These are phyloP conservation scores for Trametes pubescens DNA, from an alignment of 1,284 basidiomycete genomes.

Conservation along the genomic window DNA sequence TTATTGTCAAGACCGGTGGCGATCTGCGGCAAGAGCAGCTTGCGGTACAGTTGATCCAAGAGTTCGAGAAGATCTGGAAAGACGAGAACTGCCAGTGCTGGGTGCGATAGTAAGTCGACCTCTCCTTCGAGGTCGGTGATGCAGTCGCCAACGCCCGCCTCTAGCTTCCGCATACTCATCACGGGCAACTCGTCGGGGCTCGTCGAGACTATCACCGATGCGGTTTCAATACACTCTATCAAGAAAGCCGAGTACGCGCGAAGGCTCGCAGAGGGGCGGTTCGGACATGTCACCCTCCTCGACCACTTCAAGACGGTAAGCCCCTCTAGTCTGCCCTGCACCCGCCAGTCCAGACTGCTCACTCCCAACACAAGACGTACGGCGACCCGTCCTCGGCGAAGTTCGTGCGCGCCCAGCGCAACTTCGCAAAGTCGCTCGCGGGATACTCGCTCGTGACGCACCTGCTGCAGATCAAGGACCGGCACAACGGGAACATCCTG, in stretches of 20 bases:
- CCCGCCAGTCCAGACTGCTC: not conserved
- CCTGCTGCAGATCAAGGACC: constrained; percentile 97
- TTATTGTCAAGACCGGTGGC: constrained; percentile 98
- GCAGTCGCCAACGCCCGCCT: not conserved
- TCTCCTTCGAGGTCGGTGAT: not conserved
- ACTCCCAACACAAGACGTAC: constrained; percentile 69
- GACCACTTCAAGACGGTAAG: constrained; percentile 90
- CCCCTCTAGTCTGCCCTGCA: constrained; percentile 16
- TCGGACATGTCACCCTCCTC: constrained; percentile 87
- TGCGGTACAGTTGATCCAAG: constrained; percentile 93
- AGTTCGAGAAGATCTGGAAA: constrained; percentile 95
- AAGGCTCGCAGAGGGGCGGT: constrained; percentile 78
- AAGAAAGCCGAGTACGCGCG: constrained; percentile 98
- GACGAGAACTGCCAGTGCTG: constrained; percentile 92
- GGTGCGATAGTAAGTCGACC: constrained; percentile 84
- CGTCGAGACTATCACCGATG: constrained; percentile 95
- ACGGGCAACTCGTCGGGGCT: constrained; percentile 94
- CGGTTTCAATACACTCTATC: constrained; percentile 98
- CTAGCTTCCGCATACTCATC: constrained; percentile 82
- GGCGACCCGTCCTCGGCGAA: constrained; percentile 89
- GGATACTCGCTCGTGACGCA: constrained; percentile 96
- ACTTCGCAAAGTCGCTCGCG: constrained; percentile 95
- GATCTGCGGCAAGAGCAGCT: constrained; percentile 98
- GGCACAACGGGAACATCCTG: constrained; percentile 99
- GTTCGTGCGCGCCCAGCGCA: constrained; percentile 86